Base-by-base conservation (phyloP, 345 rosid species). In the Camelina hispida region DNA sequence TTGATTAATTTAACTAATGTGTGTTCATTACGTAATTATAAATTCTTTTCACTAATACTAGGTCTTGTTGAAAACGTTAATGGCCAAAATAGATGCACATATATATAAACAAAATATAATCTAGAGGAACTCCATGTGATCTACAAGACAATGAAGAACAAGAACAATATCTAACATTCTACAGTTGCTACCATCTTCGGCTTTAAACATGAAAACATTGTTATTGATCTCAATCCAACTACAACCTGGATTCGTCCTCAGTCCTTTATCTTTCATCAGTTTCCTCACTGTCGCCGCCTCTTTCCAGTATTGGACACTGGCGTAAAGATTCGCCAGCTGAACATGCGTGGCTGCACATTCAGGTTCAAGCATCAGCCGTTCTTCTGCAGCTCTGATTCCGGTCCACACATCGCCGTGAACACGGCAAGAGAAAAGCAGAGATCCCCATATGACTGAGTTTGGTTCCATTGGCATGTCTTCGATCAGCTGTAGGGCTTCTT, bases 151-250 rank as follows among this genome's bases (percentile, higher is more conserved):
- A 66, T 82, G 85, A 67, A 91, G 66, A 57, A 86, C 81, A 51
- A 30, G 28, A 51, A 83, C 68, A 68, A 91, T 81, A 58, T 82
- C 87, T 50, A 42, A 4, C 61, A 81, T 66, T 73, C 68, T 81
- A 47, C 47, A 32, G 53, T 78, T 84, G 10, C 89, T 82, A 52
- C 79, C 62, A 69, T 91, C 95, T 77, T 90, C 93, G 61, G 89
- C 96, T 82, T 82, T 83, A 60, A 94, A 94, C 77, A 85, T 83
- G 69, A 79, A 77, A 57, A 87, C 86, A 61, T 78, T 62, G 58
- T 92, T 84, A 79, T 83, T 84, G 42, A 90, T 86, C 81, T 94
- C 97, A 38, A 92, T 83, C 97, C 97, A 91, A 77, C 98, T 94
- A 51, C 71, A 83, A n/a, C 97, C 97, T 8, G 96, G 87, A 74